Base-by-base conservation (phyloP, 768 basidiomycete species). In the Kwoniella heveanensis region DNA sequence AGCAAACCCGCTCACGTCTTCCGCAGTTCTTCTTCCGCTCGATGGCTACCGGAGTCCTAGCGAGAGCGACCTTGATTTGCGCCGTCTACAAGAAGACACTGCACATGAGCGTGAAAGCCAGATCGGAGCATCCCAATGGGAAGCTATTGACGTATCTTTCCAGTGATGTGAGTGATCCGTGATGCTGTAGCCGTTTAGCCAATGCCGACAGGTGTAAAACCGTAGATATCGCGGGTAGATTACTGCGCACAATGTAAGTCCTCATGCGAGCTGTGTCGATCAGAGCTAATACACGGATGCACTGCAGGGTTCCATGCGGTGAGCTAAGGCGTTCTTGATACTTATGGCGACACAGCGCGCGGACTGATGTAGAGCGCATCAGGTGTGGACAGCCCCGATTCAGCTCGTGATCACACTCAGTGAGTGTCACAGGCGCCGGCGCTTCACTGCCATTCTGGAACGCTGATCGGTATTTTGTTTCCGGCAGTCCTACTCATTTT, bases 371-470 rank as follows among this genome's bases (percentile, higher is more conserved):
- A 36, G 13, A 37, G 26, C 47, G 7, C 37, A 52, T 17, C 54
- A 82, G 86, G 83, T 73, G 17, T 88, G 87, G 87, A 88, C 87
- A 0, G 86, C 87, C 1, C 87, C 87, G 1, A 87, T 88, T 26
- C 87, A 89, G 79, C 55, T 80, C 21, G 80, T 80, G 0, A 80
- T 88, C 52, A 87, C 86, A 64, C 75, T 88, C 32, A 80, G 87
- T 86, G 60, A 30, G 80, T 74, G n/a, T 25, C 57, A 13, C n/a
- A n/a, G n/a, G n/a, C n/a, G n/a, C n/a, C n/a, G n/a, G n/a, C n/a
- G n/a, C n/a, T n/a, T n/a, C n/a, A n/a, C n/a, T n/a, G n/a, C n/a
- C n/a, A n/a, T n/a, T n/a, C n/a, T n/a, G n/a, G n/a, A n/a, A n/a
- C n/a, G n/a, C n/a, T n/a, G n/a, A n/a, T n/a, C n/a, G n/a, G n/a